These are phyloP conservation scores for Astraeus odoratus DNA, from an alignment of 768 basidiomycete genomes.

Conservation along the genomic window DNA sequence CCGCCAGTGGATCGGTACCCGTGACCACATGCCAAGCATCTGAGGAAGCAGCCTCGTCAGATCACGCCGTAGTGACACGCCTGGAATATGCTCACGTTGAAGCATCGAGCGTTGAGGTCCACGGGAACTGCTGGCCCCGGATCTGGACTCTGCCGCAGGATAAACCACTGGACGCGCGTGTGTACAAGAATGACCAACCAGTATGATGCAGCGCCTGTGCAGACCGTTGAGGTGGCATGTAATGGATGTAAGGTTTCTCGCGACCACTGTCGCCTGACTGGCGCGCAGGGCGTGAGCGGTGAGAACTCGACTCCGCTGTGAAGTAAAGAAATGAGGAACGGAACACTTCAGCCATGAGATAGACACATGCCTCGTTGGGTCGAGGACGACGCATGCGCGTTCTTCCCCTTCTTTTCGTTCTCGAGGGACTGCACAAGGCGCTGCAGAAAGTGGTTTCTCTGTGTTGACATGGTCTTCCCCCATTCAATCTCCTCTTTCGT, in stretches of 20 bases:
- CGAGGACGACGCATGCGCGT: slow-evolving; percentile 24
- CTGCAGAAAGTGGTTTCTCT: slow-evolving; percentile 65
- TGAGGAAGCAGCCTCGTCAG: slow-evolving; percentile 21
- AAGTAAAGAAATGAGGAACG: not conserved
- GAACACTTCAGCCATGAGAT: not conserved
- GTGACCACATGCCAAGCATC: slow-evolving; percentile 69
- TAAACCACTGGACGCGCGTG: not conserved
- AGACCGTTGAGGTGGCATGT: slow-evolving; percentile 24
- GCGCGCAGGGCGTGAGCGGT: slow-evolving; percentile 21
- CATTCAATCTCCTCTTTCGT: slow-evolving; percentile 70
- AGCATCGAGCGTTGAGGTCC: slow-evolving; percentile 37
- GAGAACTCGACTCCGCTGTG: slow-evolving; percentile 19
- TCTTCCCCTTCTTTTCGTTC: slow-evolving; percentile 43
- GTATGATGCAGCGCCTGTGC: slow-evolving; percentile 8
- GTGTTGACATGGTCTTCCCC: slow-evolving; percentile 67
- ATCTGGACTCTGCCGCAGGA: slow-evolving; percentile 15
- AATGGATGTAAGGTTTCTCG: slow-evolving; percentile 30
- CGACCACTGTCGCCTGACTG: slow-evolving; percentile 18
- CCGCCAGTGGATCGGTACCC: slow-evolving; percentile 56
- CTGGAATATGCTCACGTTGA: slow-evolving; percentile 29
- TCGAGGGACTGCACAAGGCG: slow-evolving; percentile 55
- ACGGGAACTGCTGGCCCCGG: slow-evolving; percentile 8
- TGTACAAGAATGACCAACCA: slow-evolving; percentile 15
- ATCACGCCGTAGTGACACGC: not conserved
- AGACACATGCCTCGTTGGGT: slow-evolving; percentile 17